Conservation (phyloP, 441 rosid genomes). For the Bocquillonia castaneifolia region DNA sequence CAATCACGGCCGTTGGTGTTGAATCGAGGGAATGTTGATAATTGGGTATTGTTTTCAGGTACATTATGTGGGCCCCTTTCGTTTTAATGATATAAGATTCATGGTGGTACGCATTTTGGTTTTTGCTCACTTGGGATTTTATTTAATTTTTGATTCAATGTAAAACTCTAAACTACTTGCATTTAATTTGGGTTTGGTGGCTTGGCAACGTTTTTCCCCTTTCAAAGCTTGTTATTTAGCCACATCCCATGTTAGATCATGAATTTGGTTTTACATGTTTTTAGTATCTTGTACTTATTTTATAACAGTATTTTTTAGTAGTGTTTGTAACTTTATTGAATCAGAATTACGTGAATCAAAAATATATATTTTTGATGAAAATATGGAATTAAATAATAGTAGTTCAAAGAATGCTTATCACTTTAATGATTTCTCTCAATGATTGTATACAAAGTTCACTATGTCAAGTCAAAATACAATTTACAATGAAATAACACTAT, state of each 20-base stretch:
- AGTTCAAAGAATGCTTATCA: too few species aligned
- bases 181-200: not conserved
- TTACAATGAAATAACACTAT: too few species aligned
- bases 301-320: too few species aligned
- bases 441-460: too few species aligned
- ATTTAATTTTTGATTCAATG: not conserved
- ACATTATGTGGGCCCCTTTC: conserved; percentile 17
- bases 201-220: not conserved
- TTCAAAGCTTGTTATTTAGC: not conserved
- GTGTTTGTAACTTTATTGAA: too few species aligned
- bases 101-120: conserved; percentile 9
- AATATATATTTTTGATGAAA: too few species aligned
- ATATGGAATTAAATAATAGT: too few species aligned
- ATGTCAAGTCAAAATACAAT: too few species aligned
- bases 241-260: not conserved
- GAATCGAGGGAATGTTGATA: not conserved
- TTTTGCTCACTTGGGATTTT: conserved; percentile 20
- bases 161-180: not conserved
- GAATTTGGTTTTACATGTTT: not conserved
- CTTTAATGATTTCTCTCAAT: too few species aligned
- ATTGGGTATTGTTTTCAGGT: conserved; percentile 28
- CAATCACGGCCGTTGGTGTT: conserved; percentile 31
- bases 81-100: conserved; percentile 25
- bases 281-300: not conserved
- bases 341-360: too few species aligned